Conservation (phyloP, 2,329 filamentous ascomycete species). For the Phaeoacremonium minimum region DNA sequence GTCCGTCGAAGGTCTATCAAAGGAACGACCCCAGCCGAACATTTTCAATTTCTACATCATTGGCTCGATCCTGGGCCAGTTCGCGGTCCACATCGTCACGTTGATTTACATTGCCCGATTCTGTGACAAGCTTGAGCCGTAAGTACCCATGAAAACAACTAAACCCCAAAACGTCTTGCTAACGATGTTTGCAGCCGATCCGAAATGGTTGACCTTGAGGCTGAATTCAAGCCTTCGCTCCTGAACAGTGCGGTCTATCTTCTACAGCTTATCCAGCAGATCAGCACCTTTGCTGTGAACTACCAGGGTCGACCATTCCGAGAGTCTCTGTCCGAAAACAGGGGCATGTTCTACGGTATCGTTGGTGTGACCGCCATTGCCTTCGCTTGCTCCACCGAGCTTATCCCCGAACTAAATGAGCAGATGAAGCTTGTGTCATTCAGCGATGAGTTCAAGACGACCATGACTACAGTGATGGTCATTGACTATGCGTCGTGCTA, state of each 20-base stretch:
- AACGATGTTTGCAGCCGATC: conserved; percentile 34
- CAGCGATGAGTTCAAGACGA: conserved; percentile 79
- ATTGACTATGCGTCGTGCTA: conserved; percentile 85
- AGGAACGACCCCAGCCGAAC: conserved; percentile 95
- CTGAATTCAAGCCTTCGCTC: conserved; percentile 87
- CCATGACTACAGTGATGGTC: conserved; percentile 80
- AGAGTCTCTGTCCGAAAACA: conserved; percentile 91
- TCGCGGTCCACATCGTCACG: conserved; percentile 90
- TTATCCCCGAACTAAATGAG: conserved; percentile 92
- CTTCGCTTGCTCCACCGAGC: conserved; percentile 91
- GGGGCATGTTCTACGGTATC: conserved; percentile 97
- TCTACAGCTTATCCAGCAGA: conserved; percentile 95
- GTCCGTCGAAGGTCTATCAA: conserved; percentile 90
- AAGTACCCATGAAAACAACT: too few relatives aligned
- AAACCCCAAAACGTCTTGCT: too few relatives aligned
- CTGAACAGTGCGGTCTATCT: conserved; percentile 97
- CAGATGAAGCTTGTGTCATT: conserved; percentile 92
- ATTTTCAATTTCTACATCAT: conserved; percentile 99
- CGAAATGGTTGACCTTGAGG: conserved; percentile 78
- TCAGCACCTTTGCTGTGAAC: conserved; percentile 98
- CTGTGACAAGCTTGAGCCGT: conserved; percentile 83
- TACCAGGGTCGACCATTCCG: conserved; percentile 98
- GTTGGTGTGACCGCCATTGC: conserved; percentile 84
- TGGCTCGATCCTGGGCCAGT: conserved; percentile 93
- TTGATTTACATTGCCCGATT: conserved; percentile 90